Percentiles rank a stretch among this genome's conserved stretches.
These are phyloP conservation scores for Beauveria sp. DNA, from an alignment of 2,329 filamentous ascomycete species.

Conservation along the genomic window DNA sequence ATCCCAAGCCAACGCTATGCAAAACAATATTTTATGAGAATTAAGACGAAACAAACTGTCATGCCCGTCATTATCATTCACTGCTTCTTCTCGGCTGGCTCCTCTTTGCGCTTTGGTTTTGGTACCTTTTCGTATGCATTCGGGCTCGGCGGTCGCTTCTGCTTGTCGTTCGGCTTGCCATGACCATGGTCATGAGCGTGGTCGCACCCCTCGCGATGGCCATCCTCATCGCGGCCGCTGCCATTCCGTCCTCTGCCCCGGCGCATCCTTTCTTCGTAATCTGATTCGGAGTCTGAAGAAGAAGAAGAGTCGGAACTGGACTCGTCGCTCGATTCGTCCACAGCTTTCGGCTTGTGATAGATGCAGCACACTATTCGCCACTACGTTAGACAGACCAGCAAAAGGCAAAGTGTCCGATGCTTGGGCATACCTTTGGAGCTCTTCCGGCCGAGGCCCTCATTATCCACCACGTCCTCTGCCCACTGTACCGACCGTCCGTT, in stretches of 20 bases:
- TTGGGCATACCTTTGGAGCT: constrained; percentile 70
- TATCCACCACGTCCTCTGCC: constrained; percentile 90
- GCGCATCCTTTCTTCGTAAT: constrained; percentile 34
- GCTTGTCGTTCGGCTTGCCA: constrained; percentile 25
- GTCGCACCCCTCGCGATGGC: constrained; percentile 17
- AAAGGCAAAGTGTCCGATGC: not conserved
- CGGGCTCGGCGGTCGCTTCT: constrained; percentile 54
- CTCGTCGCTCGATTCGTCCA: constrained; percentile 74
- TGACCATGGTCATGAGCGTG: constrained; percentile 27
- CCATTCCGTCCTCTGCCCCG: constrained; percentile 26
- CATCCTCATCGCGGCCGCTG: constrained; percentile 31
- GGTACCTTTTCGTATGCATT: constrained; percentile 76
- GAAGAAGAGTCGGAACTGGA: constrained; percentile 45
- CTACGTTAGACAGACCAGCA: not conserved
- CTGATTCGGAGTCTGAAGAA: constrained; percentile 39
- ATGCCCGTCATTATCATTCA: not conserved
- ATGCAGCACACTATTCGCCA: constrained; percentile 81
- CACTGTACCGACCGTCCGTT: constrained; percentile 67
- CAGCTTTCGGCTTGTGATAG: constrained; percentile 77
- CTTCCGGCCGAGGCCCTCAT: constrained; percentile 90
- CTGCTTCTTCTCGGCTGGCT: constrained; percentile 16
- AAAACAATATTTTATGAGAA: not conserved
- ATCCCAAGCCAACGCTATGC: constrained; percentile 4
- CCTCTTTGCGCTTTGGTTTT: constrained; percentile 34
- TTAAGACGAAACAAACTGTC: not conserved